Evolutionary conservation across 495 filamentous ascomycete species (phyloP).

Genomic region (Ascobolus immersus): DNA sequence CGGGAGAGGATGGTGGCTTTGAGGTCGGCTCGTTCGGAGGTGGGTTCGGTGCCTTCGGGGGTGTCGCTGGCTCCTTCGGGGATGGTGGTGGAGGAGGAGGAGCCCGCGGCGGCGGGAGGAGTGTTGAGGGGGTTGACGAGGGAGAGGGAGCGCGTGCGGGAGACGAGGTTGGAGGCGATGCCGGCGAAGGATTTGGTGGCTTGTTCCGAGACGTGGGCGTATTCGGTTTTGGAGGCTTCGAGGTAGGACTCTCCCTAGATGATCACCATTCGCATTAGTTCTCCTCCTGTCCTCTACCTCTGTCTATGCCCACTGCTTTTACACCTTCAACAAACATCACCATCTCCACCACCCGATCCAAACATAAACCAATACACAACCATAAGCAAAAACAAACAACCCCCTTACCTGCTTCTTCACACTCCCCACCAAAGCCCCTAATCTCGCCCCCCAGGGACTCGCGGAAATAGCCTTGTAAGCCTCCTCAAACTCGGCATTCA

Average conservation of each 20-base stretch:
- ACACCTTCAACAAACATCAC: slow-evolving; percentile 11
- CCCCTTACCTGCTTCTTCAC: slow-evolving; percentile 55
- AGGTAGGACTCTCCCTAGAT: slow-evolving; percentile 76
- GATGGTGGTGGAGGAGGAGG: too few species aligned
- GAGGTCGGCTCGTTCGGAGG: too few species aligned
- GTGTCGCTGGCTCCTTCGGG: too few species aligned
- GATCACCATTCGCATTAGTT: slow-evolving; percentile 1
- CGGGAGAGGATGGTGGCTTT: too few species aligned
- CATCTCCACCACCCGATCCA: slow-evolving; percentile 24
- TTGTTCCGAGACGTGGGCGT: slow-evolving; percentile 47
- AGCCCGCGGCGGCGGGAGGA: too few species aligned
- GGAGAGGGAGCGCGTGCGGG: slow-evolving; percentile 45
- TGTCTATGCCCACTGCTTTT: too few species aligned
- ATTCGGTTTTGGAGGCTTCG: slow-evolving; percentile 52
- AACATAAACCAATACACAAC: slow-evolving; percentile 74
- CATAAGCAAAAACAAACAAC: background rate
- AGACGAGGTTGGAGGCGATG: slow-evolving; percentile 40
- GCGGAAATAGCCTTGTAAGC: slow-evolving; percentile 79
- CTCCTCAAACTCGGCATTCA: slow-evolving; percentile 79
- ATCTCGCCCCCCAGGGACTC: slow-evolving; percentile 67
- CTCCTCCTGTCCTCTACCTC: too few species aligned
- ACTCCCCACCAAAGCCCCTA: slow-evolving; percentile 69
- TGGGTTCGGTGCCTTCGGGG: too few species aligned
- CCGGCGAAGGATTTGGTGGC: slow-evolving; percentile 57
- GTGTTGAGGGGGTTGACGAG: too few species aligned